Evolutionary conservation across 129 eudicot genomes (phyloP), one percentile per base, ranked within the genome.

Genomic region (Deinandra increscens): DNA sequence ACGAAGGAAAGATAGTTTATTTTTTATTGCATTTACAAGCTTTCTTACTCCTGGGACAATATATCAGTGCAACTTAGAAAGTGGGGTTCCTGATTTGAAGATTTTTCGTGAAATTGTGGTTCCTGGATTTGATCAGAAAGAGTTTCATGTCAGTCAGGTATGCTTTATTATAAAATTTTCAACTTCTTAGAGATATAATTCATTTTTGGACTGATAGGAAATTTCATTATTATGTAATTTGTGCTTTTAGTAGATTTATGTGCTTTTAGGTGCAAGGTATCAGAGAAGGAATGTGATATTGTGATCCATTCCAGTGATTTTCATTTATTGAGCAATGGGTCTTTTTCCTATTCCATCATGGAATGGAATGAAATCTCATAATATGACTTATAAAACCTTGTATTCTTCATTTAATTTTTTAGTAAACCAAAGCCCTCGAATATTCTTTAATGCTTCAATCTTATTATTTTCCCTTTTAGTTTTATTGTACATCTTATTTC

Each of bases 31-130:
- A 13, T 94, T 94, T 72, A 83, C 96, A 34, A 94, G 96, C 83
- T 94, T 94, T 73, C 97, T 94, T 49, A 79, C 93, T 54, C 95
- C 97, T 18, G 95, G 97, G 19, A 83, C 86, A 7, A 85, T 87
- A 58, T 94, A 94, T 62, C 86, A 80, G 26, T 89, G 88, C 80
- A 74, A 87, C 60, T 75, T 94, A 60, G 76, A 75, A 45, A 73
- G 73, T 29, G 93, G 82, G 42, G 74, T 76, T 53, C 99, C 97
- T 12, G 89, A 85, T 63, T 64, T 94, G 84, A 89, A 64, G 58
- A 77, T 85, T 39, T 94, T 94, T 50, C 81, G 87, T n/a, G 99
- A 94, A 81, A 89, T 85, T 73, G 69, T 73, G 44, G 96, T 94
- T 58, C 88, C 97, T 76, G 91, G 84, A 61, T 94, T 94, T 77